Evolutionary conservation across 306 rosid genomes (phyloP).

Genomic region (Arachis stenosperma): DNA sequence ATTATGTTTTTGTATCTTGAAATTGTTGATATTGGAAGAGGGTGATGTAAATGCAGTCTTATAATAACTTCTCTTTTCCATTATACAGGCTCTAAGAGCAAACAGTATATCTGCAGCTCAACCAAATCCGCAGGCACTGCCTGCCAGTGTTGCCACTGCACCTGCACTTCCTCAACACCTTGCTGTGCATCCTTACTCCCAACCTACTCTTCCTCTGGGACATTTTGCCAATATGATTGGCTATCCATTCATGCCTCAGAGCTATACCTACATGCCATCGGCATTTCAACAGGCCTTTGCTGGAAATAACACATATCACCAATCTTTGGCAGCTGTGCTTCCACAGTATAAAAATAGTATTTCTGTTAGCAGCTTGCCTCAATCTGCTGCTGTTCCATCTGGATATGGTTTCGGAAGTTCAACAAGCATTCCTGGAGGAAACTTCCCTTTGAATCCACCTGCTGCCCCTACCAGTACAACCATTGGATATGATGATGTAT

Average conservation of each 20-base stretch:
- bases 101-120: slow-evolving; percentile 70
- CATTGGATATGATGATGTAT: slow-evolving; percentile 80
- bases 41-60: slow-evolving; percentile 21
- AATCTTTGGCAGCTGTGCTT: slow-evolving; percentile 89
- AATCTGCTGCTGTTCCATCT: slow-evolving; percentile 82
- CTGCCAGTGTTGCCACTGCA: slow-evolving; percentile 79
- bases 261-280: slow-evolving; percentile 96
- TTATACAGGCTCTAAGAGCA: slow-evolving; percentile 73
- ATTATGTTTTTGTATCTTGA: slow-evolving; percentile 13
- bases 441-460: slow-evolving; percentile 77
- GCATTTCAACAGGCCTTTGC: slow-evolving; percentile 96
- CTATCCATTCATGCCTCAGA: slow-evolving; percentile 97
- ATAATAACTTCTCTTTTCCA: slow-evolving; percentile 24
- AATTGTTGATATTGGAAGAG: slow-evolving; percentile 13
- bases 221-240: slow-evolving; percentile 92
- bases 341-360: slow-evolving; percentile 95
- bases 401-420: slow-evolving; percentile 96
- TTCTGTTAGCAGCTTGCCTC: slow-evolving; percentile 96
- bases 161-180: slow-evolving; percentile 95
- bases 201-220: slow-evolving; percentile 88
- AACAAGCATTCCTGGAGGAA: slow-evolving; percentile 90
- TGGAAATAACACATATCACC: slow-evolving; percentile 93
- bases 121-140: slow-evolving; percentile 66
- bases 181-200: slow-evolving; percentile 94
- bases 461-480: slow-evolving; percentile 78